Evolutionary conservation across 495 filamentous ascomycete species (phyloP).

Genomic region (Penicillium turbatum): DNA sequence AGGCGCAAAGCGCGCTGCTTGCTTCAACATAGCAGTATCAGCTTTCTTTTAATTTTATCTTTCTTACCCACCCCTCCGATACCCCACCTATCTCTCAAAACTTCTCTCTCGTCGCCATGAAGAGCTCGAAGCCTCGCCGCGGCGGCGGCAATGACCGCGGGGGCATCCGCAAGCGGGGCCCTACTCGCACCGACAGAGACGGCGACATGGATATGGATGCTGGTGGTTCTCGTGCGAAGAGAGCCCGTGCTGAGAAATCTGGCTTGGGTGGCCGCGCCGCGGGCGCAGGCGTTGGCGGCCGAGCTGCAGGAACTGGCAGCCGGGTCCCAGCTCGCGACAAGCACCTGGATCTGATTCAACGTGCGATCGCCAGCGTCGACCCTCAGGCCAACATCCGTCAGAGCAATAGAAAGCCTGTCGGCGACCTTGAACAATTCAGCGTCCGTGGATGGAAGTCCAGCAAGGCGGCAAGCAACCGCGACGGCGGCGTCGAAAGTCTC

Average conservation of each 20-base stretch:
- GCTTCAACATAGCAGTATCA: slow-evolving; percentile 11
- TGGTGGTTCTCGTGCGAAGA: slow-evolving; percentile 35
- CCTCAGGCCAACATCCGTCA: slow-evolving; percentile 41
- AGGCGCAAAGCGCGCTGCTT: slow-evolving; percentile 30
- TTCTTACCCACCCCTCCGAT: background rate
- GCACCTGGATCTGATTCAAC: slow-evolving; percentile 36
- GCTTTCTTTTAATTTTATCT: slow-evolving; percentile 2
- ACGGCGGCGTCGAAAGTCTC: slow-evolving; percentile 67
- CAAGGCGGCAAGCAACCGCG: slow-evolving; percentile 64
- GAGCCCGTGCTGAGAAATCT: slow-evolving; percentile 29
- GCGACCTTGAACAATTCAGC: slow-evolving; percentile 40
- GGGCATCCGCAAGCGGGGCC: slow-evolving; percentile 67
- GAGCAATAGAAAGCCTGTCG: slow-evolving; percentile 14
- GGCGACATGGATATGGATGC: slow-evolving; percentile 79
- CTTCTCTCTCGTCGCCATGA: slow-evolving; percentile 26
- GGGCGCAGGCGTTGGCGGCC: background rate
- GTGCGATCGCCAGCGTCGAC: slow-evolving; percentile 37
- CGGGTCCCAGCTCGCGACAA: slow-evolving; percentile 27
- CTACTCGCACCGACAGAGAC: slow-evolving; percentile 63
- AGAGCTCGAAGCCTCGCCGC: slow-evolving; percentile 35
- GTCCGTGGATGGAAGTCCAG: slow-evolving; percentile 71
- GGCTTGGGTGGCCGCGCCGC: slow-evolving; percentile 3
- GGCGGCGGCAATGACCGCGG: slow-evolving; percentile 48
- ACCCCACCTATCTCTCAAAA: slow-evolving; percentile 5
- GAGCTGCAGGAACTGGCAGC: slow-evolving; percentile 13